Evolutionary conservation across 805 yeast genomes (phyloP).

Genomic region (Wickerhamiella sergipiensis): DNA sequence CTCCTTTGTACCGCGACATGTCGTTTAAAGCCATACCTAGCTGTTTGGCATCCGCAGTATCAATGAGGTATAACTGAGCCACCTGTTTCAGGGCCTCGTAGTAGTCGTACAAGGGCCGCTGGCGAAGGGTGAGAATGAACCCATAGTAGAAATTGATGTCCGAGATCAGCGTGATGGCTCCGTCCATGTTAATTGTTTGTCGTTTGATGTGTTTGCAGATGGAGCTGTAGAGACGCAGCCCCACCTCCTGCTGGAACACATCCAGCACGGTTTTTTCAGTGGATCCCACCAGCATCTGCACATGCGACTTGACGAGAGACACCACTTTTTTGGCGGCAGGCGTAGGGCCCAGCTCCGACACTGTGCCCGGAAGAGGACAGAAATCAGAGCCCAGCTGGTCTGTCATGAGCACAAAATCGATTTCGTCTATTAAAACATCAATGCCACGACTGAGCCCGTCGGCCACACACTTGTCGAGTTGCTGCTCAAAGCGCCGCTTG

Average conservation of each 20-base stretch:
- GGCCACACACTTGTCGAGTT: conserved; percentile 80
- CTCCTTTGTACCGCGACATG: conserved; percentile 72
- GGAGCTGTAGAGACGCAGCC: conserved; percentile 66
- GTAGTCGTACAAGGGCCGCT: conserved; percentile 46
- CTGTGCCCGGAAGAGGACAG: conserved; percentile 31
- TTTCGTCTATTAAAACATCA: conserved; percentile 72
- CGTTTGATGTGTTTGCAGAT: conserved; percentile 66
- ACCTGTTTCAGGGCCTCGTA: conserved; percentile 71
- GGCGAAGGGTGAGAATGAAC: conserved; percentile 45
- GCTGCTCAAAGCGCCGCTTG: conserved; percentile 67
- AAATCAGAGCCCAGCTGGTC: conserved; percentile 49
- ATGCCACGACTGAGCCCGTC: conserved; percentile 88
- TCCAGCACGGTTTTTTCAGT: conserved; percentile 82
- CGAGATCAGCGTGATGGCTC: conserved; percentile 69
- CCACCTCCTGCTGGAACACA: conserved; percentile 88
- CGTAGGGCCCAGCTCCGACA: conserved; percentile 30
- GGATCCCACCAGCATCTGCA: conserved; percentile 58
- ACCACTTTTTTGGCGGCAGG: conserved; percentile 54
- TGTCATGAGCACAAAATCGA: conserved; percentile 45
- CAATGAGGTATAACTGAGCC: conserved; percentile 70
- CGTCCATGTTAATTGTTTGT: conserved; percentile 59
- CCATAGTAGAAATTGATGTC: conserved; percentile 71
- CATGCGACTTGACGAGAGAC: conserved; percentile 51
- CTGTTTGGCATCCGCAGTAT: conserved; percentile 62
- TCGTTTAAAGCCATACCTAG: conserved; percentile 76